Evolutionary conservation across 495 filamentous ascomycete genomes (phyloP).

Genomic region (Penicilliopsis zonata): DNA sequence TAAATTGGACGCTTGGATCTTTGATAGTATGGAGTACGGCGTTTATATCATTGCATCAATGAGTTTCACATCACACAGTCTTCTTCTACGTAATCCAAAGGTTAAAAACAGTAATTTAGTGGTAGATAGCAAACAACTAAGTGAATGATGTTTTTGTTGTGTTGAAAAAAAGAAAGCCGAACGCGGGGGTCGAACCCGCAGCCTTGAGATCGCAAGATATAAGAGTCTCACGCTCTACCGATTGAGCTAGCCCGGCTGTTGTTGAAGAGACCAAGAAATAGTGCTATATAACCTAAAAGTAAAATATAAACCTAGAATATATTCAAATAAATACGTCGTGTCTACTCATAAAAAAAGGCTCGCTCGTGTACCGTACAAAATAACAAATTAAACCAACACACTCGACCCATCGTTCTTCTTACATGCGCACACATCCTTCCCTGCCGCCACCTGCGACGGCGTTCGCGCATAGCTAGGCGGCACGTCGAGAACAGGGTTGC

Average conservation of each 20-base stretch:
- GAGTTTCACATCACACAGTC: too few relatives aligned
- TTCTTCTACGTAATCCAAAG: too few relatives aligned
- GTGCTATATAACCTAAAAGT: neutral
- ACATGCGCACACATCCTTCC: slow-evolving; percentile 29
- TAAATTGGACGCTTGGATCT: too few relatives aligned
- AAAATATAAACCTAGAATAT: too few relatives aligned
- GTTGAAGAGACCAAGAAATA: neutral
- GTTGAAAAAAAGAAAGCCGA: slow-evolving; percentile 24
- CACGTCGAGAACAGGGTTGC: slow-evolving; percentile 82
- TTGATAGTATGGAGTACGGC: too few relatives aligned
- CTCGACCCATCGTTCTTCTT: slow-evolving; percentile 33
- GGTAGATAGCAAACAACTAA: too few relatives aligned
- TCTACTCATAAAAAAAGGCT: too few relatives aligned
- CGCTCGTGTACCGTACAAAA: too few relatives aligned
- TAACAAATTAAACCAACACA: slow-evolving; percentile 19
- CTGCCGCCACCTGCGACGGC: slow-evolving; percentile 54
- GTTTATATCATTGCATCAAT: too few relatives aligned
- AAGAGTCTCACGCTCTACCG: slow-evolving; percentile 80
- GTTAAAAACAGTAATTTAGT: too few relatives aligned
- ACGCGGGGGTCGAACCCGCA: slow-evolving; percentile 50
- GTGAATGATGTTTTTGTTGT: too few relatives aligned
- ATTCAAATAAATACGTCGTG: too few relatives aligned
- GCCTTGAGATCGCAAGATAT: slow-evolving; percentile 66
- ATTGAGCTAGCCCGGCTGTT: slow-evolving; percentile 63
- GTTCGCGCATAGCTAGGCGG: slow-evolving; percentile 65